phyloP scores from a whole-genome alignment of 352 stramenopile genomes.

The Lagenidium giganteum region DNA sequence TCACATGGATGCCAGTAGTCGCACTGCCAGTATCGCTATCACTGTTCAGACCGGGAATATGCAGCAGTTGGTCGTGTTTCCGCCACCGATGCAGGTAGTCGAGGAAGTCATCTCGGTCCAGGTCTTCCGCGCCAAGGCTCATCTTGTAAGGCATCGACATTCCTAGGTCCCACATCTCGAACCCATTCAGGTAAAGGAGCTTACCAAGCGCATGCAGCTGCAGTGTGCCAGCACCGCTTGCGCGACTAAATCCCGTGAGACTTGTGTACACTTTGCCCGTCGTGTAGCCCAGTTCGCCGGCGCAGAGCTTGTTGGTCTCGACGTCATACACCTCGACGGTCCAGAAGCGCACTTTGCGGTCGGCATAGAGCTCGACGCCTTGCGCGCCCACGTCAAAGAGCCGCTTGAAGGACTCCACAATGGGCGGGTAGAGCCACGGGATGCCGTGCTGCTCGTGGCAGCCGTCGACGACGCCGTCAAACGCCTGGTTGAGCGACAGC shows the following conservation, averaged over 20 bases:
- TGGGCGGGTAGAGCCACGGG: constrained; percentile 90
- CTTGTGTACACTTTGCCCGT: constrained; percentile 91
- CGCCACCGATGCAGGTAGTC: constrained; percentile 62
- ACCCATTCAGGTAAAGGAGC: constrained; percentile 65
- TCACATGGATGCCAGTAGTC: constrained; percentile 33
- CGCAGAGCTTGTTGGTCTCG: constrained; percentile 68
- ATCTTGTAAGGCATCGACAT: constrained; percentile 90
- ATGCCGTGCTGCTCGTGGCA: constrained; percentile 91
- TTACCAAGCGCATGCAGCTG: constrained; percentile 77
- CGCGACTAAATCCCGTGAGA: constrained; percentile 73
- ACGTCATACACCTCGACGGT: constrained; percentile 89
- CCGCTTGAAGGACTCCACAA: constrained; percentile 78
- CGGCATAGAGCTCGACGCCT: constrained; percentile 57
- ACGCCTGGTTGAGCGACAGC: constrained; percentile 86
- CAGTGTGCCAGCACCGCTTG: constrained; percentile 75
- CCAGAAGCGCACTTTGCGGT: constrained; percentile 74
- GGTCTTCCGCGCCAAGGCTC: constrained; percentile 63
- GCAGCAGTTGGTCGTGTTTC: constrained; percentile 37
- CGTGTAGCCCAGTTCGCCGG: constrained; percentile 92
- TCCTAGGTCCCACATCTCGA: constrained; percentile 84
- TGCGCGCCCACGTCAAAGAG: constrained; percentile 55
- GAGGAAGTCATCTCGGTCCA: constrained; percentile 71
- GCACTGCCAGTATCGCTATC: constrained; percentile 36
- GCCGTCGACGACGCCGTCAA: constrained; percentile 84
- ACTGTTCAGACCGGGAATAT: no score